Percentiles rank a stretch among this genome's conserved stretches.
Evolutionary conservation across 208 protist genomes (phyloP).

Genomic region (Crithidia mellificae): DNA sequence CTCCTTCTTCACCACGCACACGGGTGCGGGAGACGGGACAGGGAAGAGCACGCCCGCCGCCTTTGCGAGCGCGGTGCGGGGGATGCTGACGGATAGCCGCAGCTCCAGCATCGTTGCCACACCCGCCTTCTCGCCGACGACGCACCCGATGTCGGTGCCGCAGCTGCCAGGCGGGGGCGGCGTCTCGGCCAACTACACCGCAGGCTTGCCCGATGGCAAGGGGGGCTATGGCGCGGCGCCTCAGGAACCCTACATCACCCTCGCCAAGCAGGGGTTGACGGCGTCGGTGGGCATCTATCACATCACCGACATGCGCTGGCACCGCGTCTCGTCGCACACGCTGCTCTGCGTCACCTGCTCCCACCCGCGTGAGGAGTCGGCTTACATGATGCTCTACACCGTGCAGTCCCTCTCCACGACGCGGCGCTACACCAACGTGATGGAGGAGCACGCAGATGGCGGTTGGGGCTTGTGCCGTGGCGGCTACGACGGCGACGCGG

Average conservation of each 20-base stretch:
- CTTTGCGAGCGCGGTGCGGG: slow-evolving; percentile 8
- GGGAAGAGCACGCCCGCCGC: neutral
- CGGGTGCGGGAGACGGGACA: neutral
- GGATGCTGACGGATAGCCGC: slow-evolving; percentile 17
- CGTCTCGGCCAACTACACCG: neutral
- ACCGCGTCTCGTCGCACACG: slow-evolving; percentile 60
- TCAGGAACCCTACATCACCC: slow-evolving; percentile 19
- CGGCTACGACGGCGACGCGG: slow-evolving; percentile 16
- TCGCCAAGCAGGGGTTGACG: slow-evolving; percentile 57
- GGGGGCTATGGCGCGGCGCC: neutral
- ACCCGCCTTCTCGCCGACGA: slow-evolving; percentile 37
- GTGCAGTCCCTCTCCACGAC: slow-evolving; percentile 52
- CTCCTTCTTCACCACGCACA: slow-evolving; percentile 14
- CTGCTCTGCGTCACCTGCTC: slow-evolving; percentile 77
- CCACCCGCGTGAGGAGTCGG: slow-evolving; percentile 38
- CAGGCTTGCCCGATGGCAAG: neutral
- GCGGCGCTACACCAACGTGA: slow-evolving; percentile 42
- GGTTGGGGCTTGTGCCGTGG: slow-evolving; percentile 24
- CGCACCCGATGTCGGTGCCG: slow-evolving; percentile 8
- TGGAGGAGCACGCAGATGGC: slow-evolving; percentile 31
- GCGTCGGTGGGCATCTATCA: slow-evolving; percentile 53
- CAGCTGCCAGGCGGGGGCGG: neutral
- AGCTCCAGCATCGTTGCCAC: slow-evolving; percentile 25
- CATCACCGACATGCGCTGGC: slow-evolving; percentile 62
- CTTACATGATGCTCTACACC: slow-evolving; percentile 66